These are phyloP conservation scores for Oryza nivara DNA, from an alignment of 176 grass and related monocot species.

Conservation along the genomic window DNA sequence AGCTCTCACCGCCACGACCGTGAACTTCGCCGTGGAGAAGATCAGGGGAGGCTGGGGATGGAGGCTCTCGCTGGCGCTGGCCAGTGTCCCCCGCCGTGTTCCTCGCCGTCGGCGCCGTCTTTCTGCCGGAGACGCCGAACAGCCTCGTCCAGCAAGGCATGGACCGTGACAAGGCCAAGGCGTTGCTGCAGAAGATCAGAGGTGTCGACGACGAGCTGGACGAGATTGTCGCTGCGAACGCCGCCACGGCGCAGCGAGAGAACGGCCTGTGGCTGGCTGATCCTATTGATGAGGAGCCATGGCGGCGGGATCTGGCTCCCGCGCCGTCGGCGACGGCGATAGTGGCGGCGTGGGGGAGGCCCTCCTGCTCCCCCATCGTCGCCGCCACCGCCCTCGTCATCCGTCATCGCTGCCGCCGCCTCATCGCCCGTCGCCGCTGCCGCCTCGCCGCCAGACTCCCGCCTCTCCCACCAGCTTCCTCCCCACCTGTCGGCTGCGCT, in stretches of 20 bases:
- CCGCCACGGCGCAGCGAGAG: neutral
- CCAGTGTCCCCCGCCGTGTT: slow-evolving; percentile 45
- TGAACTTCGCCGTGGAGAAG: slow-evolving; percentile 60
- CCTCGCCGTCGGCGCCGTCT: slow-evolving; percentile 46
- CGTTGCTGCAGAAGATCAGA: slow-evolving; percentile 45
- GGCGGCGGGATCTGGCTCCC: no score
- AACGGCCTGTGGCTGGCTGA: neutral
- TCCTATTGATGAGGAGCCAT: no score
- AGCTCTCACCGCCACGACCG: slow-evolving; percentile 31
- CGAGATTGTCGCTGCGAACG: slow-evolving; percentile 32
- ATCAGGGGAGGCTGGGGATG: slow-evolving; percentile 56
- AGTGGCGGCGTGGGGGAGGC: no score
- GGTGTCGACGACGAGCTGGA: slow-evolving; percentile 47
- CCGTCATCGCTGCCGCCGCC: no score
- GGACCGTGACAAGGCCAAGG: slow-evolving; percentile 4
- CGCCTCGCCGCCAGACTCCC: no score
- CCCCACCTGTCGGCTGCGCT: no score
- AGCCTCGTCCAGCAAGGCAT: slow-evolving; percentile 52
- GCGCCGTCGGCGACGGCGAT: no score
- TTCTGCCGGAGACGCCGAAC: slow-evolving; percentile 59
- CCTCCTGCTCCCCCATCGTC: no score
- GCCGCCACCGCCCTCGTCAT: no score
- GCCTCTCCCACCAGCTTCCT: no score
- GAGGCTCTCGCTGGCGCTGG: slow-evolving; percentile 53
- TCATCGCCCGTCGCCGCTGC: no score